Evolutionary conservation across 768 basidiomycete genomes (phyloP).

Genomic region (Suillus subluteus): DNA sequence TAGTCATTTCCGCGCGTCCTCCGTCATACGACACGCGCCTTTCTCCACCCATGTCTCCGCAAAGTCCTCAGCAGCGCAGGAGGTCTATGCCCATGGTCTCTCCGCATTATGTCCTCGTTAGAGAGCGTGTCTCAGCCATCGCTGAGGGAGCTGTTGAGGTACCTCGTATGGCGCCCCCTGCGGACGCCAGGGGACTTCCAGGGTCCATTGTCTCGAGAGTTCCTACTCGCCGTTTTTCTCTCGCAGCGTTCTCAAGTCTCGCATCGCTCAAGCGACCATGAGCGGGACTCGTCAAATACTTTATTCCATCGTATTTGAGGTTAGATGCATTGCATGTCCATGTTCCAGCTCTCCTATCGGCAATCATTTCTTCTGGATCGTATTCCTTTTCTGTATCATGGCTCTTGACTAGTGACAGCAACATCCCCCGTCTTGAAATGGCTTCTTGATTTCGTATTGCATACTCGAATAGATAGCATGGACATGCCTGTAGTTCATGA

Average conservation of each 20-base stretch:
- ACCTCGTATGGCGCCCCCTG: conserved; percentile 15
- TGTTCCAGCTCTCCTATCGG: background rate
- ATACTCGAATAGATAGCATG: background rate
- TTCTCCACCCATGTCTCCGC: conserved; percentile 12
- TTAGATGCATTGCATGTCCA: background rate
- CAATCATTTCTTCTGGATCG: background rate
- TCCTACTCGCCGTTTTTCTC: conserved; percentile 33
- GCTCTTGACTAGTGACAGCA: background rate
- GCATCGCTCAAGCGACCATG: conserved; percentile 1
- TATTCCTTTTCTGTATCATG: background rate
- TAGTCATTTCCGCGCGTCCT: conserved; percentile 34
- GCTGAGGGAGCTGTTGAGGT: conserved; percentile 8
- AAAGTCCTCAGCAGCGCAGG: conserved; percentile 7
- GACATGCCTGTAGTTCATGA: background rate
- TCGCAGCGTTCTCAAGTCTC: conserved; percentile 32
- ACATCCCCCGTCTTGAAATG: background rate
- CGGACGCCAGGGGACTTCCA: conserved; percentile 21
- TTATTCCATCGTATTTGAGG: background rate
- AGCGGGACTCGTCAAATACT: background rate
- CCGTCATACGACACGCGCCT: conserved; percentile 27
- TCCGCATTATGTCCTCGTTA: conserved; percentile 27
- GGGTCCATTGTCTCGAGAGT: conserved; percentile 14
- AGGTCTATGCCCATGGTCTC: conserved; percentile 25
- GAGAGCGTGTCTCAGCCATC: conserved; percentile 17
- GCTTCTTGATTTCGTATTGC: conserved; percentile 1